phyloP scores from a whole-genome alignment of 768 basidiomycete genomes.

The Lentinula sp. region DNA sequence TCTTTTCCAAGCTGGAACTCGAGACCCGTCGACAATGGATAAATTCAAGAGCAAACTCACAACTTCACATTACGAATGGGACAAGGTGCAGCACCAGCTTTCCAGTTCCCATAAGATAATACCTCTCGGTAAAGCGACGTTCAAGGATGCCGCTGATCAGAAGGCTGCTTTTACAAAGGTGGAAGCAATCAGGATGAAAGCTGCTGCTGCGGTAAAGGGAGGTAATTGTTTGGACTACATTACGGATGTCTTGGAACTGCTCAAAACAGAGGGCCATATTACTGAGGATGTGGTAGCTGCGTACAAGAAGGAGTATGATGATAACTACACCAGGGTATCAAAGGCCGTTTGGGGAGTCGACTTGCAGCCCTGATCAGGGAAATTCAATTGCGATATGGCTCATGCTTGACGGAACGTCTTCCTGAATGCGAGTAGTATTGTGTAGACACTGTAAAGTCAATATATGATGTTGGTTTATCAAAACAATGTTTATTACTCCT shows the following conservation, averaged over 20 bases:
- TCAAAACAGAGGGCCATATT: not conserved
- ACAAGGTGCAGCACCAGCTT: not conserved
- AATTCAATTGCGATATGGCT: too few species aligned
- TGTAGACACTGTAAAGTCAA: too few species aligned
- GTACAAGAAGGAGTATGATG: not conserved
- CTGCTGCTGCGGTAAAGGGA: not conserved
- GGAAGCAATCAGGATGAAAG: not conserved
- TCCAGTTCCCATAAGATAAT: not conserved
- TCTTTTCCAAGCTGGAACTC: not conserved
- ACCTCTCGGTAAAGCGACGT: not conserved
- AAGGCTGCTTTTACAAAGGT: not conserved
- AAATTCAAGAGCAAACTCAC: not conserved
- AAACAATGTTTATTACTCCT: too few species aligned
- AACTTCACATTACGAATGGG: not conserved
- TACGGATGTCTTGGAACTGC: not conserved
- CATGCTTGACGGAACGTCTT: too few species aligned
- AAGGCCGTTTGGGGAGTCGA: not conserved
- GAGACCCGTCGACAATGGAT: not conserved
- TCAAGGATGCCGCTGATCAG: not conserved
- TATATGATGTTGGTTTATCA: too few species aligned
- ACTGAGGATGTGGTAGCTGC: not conserved
- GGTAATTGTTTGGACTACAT: not conserved
- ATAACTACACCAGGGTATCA: not conserved
- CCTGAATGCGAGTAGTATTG: too few species aligned
- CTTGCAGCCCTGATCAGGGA: not conserved